Evolutionary conservation across 306 rosid genomes (phyloP), one percentile per base, ranked within the genome.

Genomic region (Cicer cuneatum): DNA sequence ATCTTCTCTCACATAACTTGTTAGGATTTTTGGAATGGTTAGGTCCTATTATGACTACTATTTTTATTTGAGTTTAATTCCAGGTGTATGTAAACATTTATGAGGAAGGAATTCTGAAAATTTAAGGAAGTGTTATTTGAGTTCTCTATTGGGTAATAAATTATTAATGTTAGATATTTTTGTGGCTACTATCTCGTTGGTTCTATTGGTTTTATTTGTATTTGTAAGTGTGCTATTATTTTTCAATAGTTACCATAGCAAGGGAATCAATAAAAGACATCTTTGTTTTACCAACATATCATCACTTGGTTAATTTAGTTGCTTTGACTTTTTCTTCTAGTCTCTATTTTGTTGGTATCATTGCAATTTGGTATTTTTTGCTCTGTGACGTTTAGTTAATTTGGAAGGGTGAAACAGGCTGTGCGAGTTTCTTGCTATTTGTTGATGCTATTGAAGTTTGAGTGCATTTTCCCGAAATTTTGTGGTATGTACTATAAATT

Each of bases 21-120:
- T 82, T 79, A 54, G 75, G 71, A 45, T 60, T 75, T 58, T 80
- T 83, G 76, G 74, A 70, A 82, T 84, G 85, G 54, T 58, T 74
- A 81, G 69, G 60, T 76, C 74, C 10, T 8, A 10, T 14, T 59
- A 35, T 7, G 64, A 53, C 33, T 71, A 40, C 52, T 69, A 41
- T 51, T 72, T 63, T 66, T 63, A 10, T n/a, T 16, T 62, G n/a
- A 14, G 24, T 24, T 39, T 21, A 46, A n/a, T 53, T 29, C 9
- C 53, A 54, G 80, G 70, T 65, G 21, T 71, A 33, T 58, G 65
- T n/a, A 29, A 29, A 29, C 83, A 11, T 63, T 75, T 69, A 33
- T 78, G 72, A 69, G 70, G 47, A 69, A 29, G 63, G 79, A 58
- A 58, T 43, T 10, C 12, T 40, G 53, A 12, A 41, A 43, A 60